Percentiles rank a stretch among this genome's conserved stretches.
Evolutionary conservation across 2,329 filamentous ascomycete genomes (phyloP).

Genomic region (Rhexocercosporidium sp.): DNA sequence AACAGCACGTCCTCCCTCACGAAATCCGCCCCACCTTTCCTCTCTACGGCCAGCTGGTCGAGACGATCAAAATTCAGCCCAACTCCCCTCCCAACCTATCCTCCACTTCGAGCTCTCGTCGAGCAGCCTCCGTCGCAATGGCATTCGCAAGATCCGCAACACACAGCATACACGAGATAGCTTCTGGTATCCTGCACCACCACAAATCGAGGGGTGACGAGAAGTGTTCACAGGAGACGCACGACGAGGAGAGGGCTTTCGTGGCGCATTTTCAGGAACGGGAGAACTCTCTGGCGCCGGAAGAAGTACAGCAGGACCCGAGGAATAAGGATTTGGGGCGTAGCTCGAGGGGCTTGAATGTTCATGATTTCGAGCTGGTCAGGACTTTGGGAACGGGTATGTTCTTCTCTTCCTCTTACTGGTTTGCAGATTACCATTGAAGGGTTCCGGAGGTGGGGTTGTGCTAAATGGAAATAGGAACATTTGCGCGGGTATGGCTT

Average conservation of each 20-base stretch:
- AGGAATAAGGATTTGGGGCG: constrained; percentile 38
- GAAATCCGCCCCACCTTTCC: constrained; percentile 4
- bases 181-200: constrained; percentile 12
- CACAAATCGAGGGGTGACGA: constrained; percentile 4
- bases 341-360: constrained; percentile 42
- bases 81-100: background rate
- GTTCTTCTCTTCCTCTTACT: constrained; percentile 31
- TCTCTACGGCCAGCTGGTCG: background rate
- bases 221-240: constrained; percentile 18
- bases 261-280: constrained; percentile 34
- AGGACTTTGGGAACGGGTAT: constrained; percentile 78
- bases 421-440: constrained; percentile 16
- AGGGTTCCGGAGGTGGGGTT: background rate
- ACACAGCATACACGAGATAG: constrained; percentile 18
- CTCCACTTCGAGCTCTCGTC: background rate
- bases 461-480: constrained; percentile 55
- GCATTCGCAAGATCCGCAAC: constrained; percentile 14
- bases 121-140: constrained; percentile 14
- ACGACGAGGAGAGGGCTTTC: constrained; percentile 38
- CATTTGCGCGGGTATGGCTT: constrained; percentile 83
- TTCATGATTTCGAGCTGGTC: constrained; percentile 72
- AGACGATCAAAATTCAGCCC: background rate
- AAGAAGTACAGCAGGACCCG: constrained; percentile 35
- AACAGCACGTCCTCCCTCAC: constrained; percentile 9
- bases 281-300: constrained; percentile 30